Percentiles rank a stretch among this genome's conserved stretches.
Evolutionary conservation across 768 basidiomycete species (phyloP).

Genomic region (Clitopilus passeckerianus): DNA sequence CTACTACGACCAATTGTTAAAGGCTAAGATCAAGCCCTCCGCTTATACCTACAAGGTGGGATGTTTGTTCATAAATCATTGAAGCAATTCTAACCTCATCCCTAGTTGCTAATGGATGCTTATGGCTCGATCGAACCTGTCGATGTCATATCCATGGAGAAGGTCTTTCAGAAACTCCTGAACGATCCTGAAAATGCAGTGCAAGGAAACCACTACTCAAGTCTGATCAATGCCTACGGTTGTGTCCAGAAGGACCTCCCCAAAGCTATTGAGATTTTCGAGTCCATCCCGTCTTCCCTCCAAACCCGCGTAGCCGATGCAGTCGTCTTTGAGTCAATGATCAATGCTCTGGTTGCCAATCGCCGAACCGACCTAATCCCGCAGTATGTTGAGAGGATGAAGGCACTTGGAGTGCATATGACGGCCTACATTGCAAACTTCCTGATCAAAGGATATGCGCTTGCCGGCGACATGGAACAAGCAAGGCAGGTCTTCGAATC

Average conservation of each 20-base stretch:
- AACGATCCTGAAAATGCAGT: slow-evolving; percentile 36
- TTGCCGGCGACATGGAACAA: slow-evolving; percentile 61
- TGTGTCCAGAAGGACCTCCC: slow-evolving; percentile 73
- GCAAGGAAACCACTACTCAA: slow-evolving; percentile 57
- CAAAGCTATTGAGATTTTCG: slow-evolving; percentile 72
- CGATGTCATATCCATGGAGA: slow-evolving; percentile 67
- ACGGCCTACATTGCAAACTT: slow-evolving; percentile 95
- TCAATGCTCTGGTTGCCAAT: slow-evolving; percentile 80
- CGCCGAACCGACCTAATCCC: slow-evolving; percentile 77
- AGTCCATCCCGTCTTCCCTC: slow-evolving; percentile 57
- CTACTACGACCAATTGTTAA: slow-evolving; percentile 66
- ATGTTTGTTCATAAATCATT: slow-evolving; percentile 11
- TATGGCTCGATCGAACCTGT: slow-evolving; percentile 85
- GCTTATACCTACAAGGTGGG: slow-evolving; percentile 90
- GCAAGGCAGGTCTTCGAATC: slow-evolving; percentile 78
- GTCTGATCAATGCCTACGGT: slow-evolving; percentile 87
- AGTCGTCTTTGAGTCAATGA: slow-evolving; percentile 83
- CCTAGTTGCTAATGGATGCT: slow-evolving; percentile 80
- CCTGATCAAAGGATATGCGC: slow-evolving; percentile 69
- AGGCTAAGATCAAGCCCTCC: slow-evolving; percentile 64
- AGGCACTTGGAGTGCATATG: slow-evolving; percentile 64
- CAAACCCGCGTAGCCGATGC: slow-evolving; percentile 66
- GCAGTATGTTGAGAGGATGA: slow-evolving; percentile 59
- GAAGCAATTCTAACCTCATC: background rate
- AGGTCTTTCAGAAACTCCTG: slow-evolving; percentile 58